Base-by-base conservation (phyloP, 2,329 filamentous ascomycete genomes). In the Alternaria atra region DNA sequence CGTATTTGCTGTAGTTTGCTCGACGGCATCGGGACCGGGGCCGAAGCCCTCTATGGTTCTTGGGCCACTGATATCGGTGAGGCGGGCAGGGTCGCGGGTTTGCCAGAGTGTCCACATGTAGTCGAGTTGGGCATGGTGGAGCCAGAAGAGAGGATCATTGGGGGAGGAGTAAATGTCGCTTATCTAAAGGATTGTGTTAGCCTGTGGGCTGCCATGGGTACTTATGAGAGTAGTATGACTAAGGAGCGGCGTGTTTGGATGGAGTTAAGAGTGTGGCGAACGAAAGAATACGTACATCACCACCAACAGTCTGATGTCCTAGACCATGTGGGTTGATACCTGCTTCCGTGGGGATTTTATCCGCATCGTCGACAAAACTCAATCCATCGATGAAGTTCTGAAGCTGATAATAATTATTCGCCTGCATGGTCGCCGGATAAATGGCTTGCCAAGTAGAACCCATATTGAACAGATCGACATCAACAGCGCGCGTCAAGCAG, bases 101-200 rank as follows among this genome's bases (percentile, higher is more conserved):
- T 48, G 46, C 46, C 46, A 48, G 17, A 48, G 46, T 13, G 46
- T 13, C 46, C 46, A 48, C 46, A 48, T 48, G 46, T 48, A 48
- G 30, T 48, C 46, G 17, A 48, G 46, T 32, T 48, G 46, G 2
- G 17, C 23, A 25, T 48, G 46, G 12, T 48, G 46, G 2, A 48
- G 46, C 46, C 46, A 48, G 7, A 48, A 35, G 17, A 48, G 29
- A 7, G 46, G 30, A 1, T 48, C 46, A 8, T 48, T 48, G 12
- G 46, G 46, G 7, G 46, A 48, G 7, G 46, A 48, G 17, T 35
- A 48, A 30, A 48, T 48, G 1, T 48, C 46, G 12, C 29, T 48
- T 0, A 48, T 48, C 46, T 48, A 1, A 12, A 17, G 12, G 2
- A n/a, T 17, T 3, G 17, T 48, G 17, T 34, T 1, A 48, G 29